phyloP scores from a whole-genome alignment of 2,329 filamentous ascomycete genomes.

The Diaporthe australafricana region DNA sequence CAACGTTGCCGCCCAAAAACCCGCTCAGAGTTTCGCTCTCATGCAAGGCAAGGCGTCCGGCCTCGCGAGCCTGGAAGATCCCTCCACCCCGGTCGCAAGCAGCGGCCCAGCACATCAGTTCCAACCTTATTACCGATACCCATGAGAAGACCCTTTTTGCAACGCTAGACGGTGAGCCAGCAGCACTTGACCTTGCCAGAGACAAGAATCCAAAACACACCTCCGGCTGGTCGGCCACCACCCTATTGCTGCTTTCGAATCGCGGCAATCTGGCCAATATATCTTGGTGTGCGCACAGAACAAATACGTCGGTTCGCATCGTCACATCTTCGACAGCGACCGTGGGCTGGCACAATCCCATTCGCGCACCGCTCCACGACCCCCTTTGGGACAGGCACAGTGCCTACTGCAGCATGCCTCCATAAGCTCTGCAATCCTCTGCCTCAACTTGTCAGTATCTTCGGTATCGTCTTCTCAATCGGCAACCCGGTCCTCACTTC shows the following conservation, averaged over 20 bases:
- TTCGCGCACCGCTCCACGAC: neutral
- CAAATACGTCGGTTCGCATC: constrained; percentile 4
- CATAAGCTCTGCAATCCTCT: neutral
- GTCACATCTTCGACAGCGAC: neutral
- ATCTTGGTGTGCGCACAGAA: constrained; percentile 21
- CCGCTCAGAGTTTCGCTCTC: constrained; percentile 10
- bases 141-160: neutral
- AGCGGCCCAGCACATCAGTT: constrained; percentile 20
- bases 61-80: constrained; percentile 20
- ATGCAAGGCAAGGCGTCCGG: constrained; percentile 18
- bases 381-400: neutral
- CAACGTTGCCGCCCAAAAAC: constrained; percentile 23
- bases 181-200: neutral
- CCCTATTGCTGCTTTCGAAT: neutral
- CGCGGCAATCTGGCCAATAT: constrained; percentile 15
- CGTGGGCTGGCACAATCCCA: neutral
- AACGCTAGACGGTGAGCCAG: neutral
- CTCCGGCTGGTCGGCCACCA: neutral
- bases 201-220: neutral
- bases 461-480: neutral
- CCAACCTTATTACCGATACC: constrained; percentile 10
- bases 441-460: no score
- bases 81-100: constrained; percentile 15
- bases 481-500: no score
- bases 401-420: neutral